phyloP scores from a whole-genome alignment of 2,329 filamentous ascomycete genomes.

The Fusarium kyushuense region DNA sequence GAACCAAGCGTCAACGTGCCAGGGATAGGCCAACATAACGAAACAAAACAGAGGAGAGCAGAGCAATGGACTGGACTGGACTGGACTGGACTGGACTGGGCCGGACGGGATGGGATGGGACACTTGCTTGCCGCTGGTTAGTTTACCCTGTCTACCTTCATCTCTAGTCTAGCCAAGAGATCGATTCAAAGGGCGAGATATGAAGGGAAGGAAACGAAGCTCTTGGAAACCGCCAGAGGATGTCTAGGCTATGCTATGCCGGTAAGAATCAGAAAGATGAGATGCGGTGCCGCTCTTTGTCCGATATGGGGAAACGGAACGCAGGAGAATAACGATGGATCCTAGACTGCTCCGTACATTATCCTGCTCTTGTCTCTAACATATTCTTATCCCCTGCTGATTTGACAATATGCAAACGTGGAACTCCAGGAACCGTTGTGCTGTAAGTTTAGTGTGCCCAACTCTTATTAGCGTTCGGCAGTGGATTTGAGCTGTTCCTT shows the following conservation, averaged over 20 bases:
- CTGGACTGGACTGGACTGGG: neutral
- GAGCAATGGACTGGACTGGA: conserved; percentile 1
- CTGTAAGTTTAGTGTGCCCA: conserved; percentile 28
- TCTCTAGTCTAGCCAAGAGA: conserved; percentile 19
- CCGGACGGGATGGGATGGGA: neutral
- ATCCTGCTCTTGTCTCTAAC: conserved; percentile 13
- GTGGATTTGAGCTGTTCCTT: conserved; percentile 30
- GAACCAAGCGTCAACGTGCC: conserved; percentile 23
- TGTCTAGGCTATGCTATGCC: neutral
- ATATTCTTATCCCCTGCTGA: conserved; percentile 23
- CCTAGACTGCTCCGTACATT: too few relatives aligned
- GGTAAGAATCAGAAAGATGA: neutral
- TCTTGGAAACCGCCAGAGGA: conserved; percentile 12
- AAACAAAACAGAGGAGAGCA: neutral
- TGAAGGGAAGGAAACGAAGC: conserved; percentile 11
- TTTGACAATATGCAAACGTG: conserved; percentile 24
- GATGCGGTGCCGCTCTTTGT: neutral
- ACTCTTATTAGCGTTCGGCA: conserved; percentile 35
- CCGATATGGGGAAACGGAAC: conserved; percentile 18
- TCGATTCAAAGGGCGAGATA: conserved; percentile 24
- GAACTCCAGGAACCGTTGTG: conserved; percentile 33
- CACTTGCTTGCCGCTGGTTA: conserved; percentile 26
- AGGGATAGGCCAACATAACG: conserved; percentile 18
- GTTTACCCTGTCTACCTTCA: conserved; percentile 30
- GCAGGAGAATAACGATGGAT: conserved; percentile 33